Evolutionary conservation across 139 green algal genomes (phyloP).

Genomic region (Diplosphaera chodatii): DNA sequence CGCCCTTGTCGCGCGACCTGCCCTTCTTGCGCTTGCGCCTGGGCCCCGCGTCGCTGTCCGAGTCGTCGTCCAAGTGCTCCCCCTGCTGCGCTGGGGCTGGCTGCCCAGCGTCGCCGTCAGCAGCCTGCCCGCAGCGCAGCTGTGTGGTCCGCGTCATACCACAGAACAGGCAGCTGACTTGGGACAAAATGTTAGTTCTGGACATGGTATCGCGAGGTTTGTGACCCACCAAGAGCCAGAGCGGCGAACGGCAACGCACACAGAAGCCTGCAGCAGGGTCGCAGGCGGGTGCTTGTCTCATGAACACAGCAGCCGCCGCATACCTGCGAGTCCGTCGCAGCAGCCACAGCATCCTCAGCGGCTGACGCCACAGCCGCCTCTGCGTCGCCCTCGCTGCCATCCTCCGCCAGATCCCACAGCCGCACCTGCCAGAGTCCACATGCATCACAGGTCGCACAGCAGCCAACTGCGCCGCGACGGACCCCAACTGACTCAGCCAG

Average conservation of each 20-base stretch:
- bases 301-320: background rate
- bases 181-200: too few species aligned
- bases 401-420: conserved; percentile 63
- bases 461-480: conserved; percentile 21
- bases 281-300: too few species aligned
- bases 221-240: too few species aligned
- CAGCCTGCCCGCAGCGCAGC: too few species aligned
- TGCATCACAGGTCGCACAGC: too few species aligned
- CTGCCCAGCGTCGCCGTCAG: background rate
- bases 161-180: too few species aligned
- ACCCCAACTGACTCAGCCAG: background rate
- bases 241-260: too few species aligned
- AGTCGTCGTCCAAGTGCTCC: background rate
- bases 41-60: background rate
- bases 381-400: background rate
- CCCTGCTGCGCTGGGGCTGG: background rate
- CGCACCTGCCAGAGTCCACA: conserved; percentile 76
- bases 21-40: background rate
- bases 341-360: conserved; percentile 48
- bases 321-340: conserved; percentile 30
- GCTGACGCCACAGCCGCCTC: conserved; percentile 36
- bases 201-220: too few species aligned
- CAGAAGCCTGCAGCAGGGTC: too few species aligned
- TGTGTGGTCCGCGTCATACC: too few species aligned
- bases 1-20: background rate